These are phyloP conservation scores for Podaxis carcinomalis DNA, from an alignment of 768 basidiomycete genomes.

Conservation along the genomic window DNA sequence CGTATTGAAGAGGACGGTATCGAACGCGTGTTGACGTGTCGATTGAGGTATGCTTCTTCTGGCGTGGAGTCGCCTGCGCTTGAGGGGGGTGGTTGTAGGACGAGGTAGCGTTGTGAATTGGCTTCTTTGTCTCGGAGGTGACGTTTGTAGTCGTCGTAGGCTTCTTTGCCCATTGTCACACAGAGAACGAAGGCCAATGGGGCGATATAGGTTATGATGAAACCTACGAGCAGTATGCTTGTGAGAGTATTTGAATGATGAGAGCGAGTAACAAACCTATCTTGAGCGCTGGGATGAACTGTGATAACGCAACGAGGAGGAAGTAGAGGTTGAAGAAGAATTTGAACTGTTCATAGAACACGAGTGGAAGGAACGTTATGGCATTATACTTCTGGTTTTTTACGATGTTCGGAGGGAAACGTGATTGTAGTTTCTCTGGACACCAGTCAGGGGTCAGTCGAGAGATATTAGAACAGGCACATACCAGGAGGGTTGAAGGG, in stretches of 20 bases:
- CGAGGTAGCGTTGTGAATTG: constrained; percentile 88
- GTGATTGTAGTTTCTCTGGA: constrained; percentile 65
- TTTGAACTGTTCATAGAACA: constrained; percentile 99
- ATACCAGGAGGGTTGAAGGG: constrained; percentile 70
- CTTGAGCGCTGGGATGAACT: constrained; percentile 93
- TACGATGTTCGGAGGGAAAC: constrained; percentile 84
- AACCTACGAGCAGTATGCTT: constrained; percentile 47
- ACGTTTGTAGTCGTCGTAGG: constrained; percentile 97
- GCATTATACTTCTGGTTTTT: constrained; percentile 98
- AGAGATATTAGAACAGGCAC: background rate
- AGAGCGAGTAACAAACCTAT: constrained; percentile 60
- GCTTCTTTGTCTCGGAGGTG: constrained; percentile 90
- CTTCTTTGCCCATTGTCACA: constrained; percentile 98
- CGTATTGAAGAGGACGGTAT: constrained; percentile 85
- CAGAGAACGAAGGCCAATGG: constrained; percentile 92
- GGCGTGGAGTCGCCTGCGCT: constrained; percentile 28
- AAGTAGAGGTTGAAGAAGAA: constrained; percentile 99
- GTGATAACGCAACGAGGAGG: constrained; percentile 91
- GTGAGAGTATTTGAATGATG: background rate
- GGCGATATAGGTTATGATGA: constrained; percentile 92
- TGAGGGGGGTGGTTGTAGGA: constrained; percentile 55
- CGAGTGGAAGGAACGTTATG: constrained; percentile 94
- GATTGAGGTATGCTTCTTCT: constrained; percentile 40
- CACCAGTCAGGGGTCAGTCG: background rate
- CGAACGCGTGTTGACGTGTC: constrained; percentile 57